These are phyloP conservation scores for Mycena haematopus DNA, from an alignment of 768 basidiomycete genomes.

Conservation along the genomic window DNA sequence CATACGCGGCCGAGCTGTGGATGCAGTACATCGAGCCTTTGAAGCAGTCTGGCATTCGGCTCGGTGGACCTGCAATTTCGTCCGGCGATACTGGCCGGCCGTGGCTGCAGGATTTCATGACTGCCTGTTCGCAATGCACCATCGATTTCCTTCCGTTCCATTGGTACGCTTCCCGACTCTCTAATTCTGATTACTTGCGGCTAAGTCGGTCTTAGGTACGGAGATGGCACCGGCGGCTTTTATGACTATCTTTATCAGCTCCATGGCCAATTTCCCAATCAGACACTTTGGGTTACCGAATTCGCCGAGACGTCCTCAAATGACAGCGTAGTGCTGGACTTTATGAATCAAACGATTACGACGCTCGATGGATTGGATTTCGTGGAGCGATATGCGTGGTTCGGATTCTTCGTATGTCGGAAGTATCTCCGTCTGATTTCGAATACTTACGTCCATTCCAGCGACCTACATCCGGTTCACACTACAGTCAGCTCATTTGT, in stretches of 20 bases:
- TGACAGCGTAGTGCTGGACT: constrained; percentile 52
- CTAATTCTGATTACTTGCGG: constrained; percentile 37
- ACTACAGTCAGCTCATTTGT: constrained; percentile 46
- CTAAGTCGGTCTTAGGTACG: constrained; percentile 53
- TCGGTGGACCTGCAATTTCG: constrained; percentile 67
- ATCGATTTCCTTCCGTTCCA: constrained; percentile 59
- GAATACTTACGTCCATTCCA: constrained; percentile 30
- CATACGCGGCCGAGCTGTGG: constrained; percentile 61
- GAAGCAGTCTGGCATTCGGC: constrained; percentile 51
- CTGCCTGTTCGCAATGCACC: constrained; percentile 55
- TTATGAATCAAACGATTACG: constrained; percentile 63
- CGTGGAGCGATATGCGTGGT: constrained; percentile 72
- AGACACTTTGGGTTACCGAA: constrained; percentile 70
- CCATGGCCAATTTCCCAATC: constrained; percentile 54
- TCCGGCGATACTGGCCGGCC: constrained; percentile 56
- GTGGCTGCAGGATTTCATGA: constrained; percentile 62
- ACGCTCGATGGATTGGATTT: constrained; percentile 62
- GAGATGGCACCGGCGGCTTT: constrained; percentile 59
- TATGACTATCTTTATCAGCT: constrained; percentile 61
- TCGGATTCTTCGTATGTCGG: constrained; percentile 54
- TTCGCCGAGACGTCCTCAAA: constrained; percentile 62
- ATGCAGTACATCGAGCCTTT: constrained; percentile 62
- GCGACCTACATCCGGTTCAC: constrained; percentile 47
- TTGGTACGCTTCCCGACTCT: constrained; percentile 44
- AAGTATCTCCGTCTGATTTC: constrained; percentile 1